These are phyloP conservation scores for Phytophthora multivora DNA, from an alignment of 352 stramenopile species.

Conservation along the genomic window DNA sequence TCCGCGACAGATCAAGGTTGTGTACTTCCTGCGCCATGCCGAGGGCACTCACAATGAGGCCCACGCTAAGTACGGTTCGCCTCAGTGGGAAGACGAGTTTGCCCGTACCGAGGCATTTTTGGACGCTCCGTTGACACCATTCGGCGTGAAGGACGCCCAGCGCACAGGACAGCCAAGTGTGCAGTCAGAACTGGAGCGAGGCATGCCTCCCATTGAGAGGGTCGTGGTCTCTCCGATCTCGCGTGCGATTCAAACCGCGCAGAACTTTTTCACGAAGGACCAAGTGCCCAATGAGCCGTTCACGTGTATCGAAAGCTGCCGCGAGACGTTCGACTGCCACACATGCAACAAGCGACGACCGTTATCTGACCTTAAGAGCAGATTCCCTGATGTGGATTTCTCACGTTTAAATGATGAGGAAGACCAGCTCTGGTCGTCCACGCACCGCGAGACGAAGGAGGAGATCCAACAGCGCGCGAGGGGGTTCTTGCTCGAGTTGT, in stretches of 20 bases:
- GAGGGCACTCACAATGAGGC: constrained; percentile 78
- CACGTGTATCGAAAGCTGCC: constrained; percentile 67
- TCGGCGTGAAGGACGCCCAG: constrained; percentile 60
- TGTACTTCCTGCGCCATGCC: constrained; percentile 81
- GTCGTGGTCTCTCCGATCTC: constrained; percentile 50
- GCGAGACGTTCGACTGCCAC: constrained; percentile 71
- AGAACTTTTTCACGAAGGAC: constrained; percentile 58
- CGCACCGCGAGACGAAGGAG: constrained; percentile 64
- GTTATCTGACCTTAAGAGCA: constrained; percentile 45
- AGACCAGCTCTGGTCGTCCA: constrained; percentile 61
- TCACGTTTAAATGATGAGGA: constrained; percentile 56
- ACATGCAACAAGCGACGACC: constrained; percentile 72
- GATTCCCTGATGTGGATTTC: constrained; percentile 75
- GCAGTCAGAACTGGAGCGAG: constrained; percentile 38
- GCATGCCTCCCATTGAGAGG: constrained; percentile 35
- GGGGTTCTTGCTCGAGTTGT: constrained; percentile 57
- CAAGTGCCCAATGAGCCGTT: constrained; percentile 46
- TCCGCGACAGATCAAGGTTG: constrained; percentile 57
- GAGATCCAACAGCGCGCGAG: constrained; percentile 61
- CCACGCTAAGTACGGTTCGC: constrained; percentile 59
- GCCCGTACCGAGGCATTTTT: constrained; percentile 64
- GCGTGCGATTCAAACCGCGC: constrained; percentile 73
- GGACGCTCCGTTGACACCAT: constrained; percentile 64
- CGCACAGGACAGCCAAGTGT: constrained; percentile 49
- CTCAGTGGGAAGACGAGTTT: constrained; percentile 69